Evolutionary conservation across 2,329 filamentous ascomycete genomes (phyloP), one percentile per base, ranked within the genome.

Genomic region (Fusarium domesticum): DNA sequence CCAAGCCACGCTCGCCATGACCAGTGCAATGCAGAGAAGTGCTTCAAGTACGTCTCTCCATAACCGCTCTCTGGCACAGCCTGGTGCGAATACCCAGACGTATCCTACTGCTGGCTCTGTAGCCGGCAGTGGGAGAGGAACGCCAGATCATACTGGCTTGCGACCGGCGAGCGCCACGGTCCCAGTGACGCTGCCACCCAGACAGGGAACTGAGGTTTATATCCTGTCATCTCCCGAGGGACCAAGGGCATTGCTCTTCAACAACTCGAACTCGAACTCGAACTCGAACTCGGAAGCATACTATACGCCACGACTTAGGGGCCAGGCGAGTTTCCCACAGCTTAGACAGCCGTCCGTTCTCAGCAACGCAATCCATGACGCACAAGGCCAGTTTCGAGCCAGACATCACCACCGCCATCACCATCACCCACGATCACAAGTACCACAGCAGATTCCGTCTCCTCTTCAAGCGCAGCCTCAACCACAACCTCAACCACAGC

Each of bases 221-320:
- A 75, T 85, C 18, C 60, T 85, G 6, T 78, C 74, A 14, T 84
- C 81, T 0, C 80, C 81, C 1, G 70, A 71, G 33, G 81, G 81
- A 1, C 81, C 81, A 1, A 74, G 75, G 16, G 81, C 74, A 6
- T 62, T 85, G 2, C 61, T 85, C 6, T 65, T 84, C 32, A 80
- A 77, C 53, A 71, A 73, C 47, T 65, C 70, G 34, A 64, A 64
- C 11, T 60, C 69, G 1, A 77, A 78, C 47, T 65, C 70, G 34
- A 71, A 73, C 47, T 65, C 70, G 34, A 64, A 64, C 11, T 60
- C 69, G 1, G 77, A 78, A 18, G 67, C 73, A 10, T 83, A 77
- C 46, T 77, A 71, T 47, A 80, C 73, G 2, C 74, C 75, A 19
- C 68, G 69, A 28, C 35, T 64, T 30, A 47, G 54, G 15, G 48